A percentile compares a stretch with the other conserved stretches of the same genome.
These are phyloP conservation scores for Mycena haematopus DNA, from an alignment of 768 basidiomycete genomes.

Conservation along the genomic window DNA sequence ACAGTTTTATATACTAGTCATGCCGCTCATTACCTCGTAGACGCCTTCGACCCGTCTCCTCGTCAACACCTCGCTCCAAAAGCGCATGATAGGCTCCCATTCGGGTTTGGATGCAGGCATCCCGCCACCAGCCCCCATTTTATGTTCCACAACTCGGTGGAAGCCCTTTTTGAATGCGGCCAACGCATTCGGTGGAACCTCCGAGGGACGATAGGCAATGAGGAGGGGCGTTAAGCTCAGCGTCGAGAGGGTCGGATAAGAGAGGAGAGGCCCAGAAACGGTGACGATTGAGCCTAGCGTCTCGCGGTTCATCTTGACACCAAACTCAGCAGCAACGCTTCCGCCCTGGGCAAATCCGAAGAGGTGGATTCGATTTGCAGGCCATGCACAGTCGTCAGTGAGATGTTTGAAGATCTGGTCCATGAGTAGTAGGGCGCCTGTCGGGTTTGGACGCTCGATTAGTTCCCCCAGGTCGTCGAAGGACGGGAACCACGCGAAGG, in stretches of 20 bases:
- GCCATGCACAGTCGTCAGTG: constrained; percentile 67
- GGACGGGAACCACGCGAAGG: constrained; percentile 87
- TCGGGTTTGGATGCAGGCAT: constrained; percentile 83
- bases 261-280: constrained; percentile 76
- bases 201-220: constrained; percentile 57
- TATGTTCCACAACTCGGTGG: constrained; percentile 52
- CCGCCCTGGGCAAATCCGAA: constrained; percentile 93
- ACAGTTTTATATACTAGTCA: background rate
- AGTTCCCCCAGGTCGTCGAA: constrained; percentile 83
- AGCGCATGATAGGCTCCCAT: constrained; percentile 86
- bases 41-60: constrained; percentile 64
- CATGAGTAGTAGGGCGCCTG: constrained; percentile 65
- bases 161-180: constrained; percentile 69
- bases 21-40: constrained; percentile 70
- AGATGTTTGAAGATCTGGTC: constrained; percentile 61
- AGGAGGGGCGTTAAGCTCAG: constrained; percentile 68
- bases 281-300: constrained; percentile 71
- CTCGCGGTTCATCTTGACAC: constrained; percentile 60
- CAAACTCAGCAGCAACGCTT: constrained; percentile 73
- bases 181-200: constrained; percentile 53
- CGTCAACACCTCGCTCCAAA: constrained; percentile 77
- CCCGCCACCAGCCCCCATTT: constrained; percentile 52
- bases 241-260: constrained; percentile 68
- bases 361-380: constrained; percentile 72
- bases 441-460: constrained; percentile 75